phyloP scores from a whole-genome alignment of 495 filamentous ascomycete species.

The Astrothelium macrocarpum region DNA sequence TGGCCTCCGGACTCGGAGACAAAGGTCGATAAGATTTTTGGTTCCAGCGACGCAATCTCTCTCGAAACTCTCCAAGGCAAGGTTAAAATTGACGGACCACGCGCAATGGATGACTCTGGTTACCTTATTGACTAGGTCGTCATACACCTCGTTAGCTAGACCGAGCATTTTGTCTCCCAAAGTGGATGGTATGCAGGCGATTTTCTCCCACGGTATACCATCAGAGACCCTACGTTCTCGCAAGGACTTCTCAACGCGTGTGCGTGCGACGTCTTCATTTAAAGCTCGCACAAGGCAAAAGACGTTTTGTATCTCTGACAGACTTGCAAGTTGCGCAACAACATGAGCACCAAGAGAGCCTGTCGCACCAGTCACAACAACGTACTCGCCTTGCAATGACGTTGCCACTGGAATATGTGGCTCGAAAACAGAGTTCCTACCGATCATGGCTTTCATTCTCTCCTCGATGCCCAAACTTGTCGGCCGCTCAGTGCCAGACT shows the following conservation, averaged over 20 bases:
- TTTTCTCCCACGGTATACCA: constrained; percentile 16
- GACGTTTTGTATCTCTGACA: constrained; percentile 1
- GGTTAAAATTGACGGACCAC: constrained; percentile 52
- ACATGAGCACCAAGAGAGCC: constrained; percentile 16
- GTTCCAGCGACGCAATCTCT: constrained; percentile 42
- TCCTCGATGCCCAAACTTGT: constrained; percentile 22
- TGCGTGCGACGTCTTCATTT: constrained; percentile 3
- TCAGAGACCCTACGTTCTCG: constrained; percentile 18
- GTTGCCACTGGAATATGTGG: constrained; percentile 14
- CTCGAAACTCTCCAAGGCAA: constrained; percentile 34
- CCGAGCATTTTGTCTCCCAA: constrained; percentile 14
- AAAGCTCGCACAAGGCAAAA: constrained; percentile 19
- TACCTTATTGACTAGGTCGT: constrained; percentile 8
- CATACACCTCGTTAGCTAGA: constrained; percentile 4
- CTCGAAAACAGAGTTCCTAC: constrained; percentile 30
- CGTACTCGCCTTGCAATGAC: constrained; percentile 11
- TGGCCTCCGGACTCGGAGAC: constrained; percentile 35
- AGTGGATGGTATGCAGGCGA: constrained; percentile 14
- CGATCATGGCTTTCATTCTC: constrained; percentile 32
- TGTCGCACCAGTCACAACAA: constrained; percentile 26
- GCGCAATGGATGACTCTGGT: constrained; percentile 37
- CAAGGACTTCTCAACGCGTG: constrained; percentile 9
- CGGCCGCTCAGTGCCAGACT: constrained; percentile 17
- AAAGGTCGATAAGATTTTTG: constrained; percentile 45
- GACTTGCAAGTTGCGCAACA: constrained; percentile 14